Evolutionary conservation across 345 rosid species (phyloP), one percentile per base, ranked within the genome.

Genomic region (Brassica rapa): DNA sequence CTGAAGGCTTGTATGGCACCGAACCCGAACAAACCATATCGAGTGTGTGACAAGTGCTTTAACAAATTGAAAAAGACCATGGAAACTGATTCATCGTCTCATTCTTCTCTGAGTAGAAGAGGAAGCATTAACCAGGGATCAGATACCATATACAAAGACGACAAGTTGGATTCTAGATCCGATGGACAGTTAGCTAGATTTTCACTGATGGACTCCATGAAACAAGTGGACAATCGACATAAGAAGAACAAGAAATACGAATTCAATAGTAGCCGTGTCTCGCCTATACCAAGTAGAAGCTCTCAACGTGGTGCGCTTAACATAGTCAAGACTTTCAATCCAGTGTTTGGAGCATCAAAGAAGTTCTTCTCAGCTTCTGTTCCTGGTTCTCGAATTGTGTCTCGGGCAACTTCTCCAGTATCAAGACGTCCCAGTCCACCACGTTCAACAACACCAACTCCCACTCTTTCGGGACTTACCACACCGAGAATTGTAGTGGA

Each of bases 321-420:
- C 80, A 85, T 88, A 62, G 86, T 94, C 55, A 93, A 90, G 82
- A 90, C 98, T 68, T 85, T 94, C 63, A 91, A 88, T 84, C 97
- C 96, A 16, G 90, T 88, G 77, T 95, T 93, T 81, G 96, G 96
- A 77, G 89, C 99, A 68, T 95, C 99, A 55, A 95, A 95, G 86
- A 95, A 93, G 81, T 88, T 91, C 80, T 95, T 93, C 86, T 95
- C 99, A 29, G 99, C 98, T 70, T 95, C 99, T 77, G 98, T 95
- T 86, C 99, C 99, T 80, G 99, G 99, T 71, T 95, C 99, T 57
- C 86, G 99, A 89, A 95, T 95, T 79, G 96, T 88, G 62, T 95
- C 99, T 70, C 96, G 99, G 72, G 98, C 98, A 86, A 91, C 98
- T 76, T 95, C 99, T 24, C 99, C 99, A 62, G 91, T 93, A 84